Base-by-base conservation (phyloP, 2,329 filamentous ascomycete species). In the Ceratocystis colombiana region DNA sequence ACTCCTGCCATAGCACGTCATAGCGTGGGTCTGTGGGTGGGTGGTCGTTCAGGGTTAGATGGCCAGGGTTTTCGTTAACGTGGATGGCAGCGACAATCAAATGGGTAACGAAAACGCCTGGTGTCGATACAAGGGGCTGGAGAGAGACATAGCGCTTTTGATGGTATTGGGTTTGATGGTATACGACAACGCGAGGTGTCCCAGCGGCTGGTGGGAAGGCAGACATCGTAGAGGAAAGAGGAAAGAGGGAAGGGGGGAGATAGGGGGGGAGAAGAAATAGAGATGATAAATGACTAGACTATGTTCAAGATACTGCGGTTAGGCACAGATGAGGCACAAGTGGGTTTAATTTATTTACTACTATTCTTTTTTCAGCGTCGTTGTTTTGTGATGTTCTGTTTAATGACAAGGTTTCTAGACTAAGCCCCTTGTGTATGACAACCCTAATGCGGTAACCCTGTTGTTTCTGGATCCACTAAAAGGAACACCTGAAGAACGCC, bases 61-160 rank as follows among this genome's bases (percentile, higher is more conserved):
- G 79, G 7, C 79, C 79, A 0, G 88, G 84, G 22, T 77, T 76
- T 5, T 82, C 79, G 74, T 94, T 92, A 71, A 96, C 78, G 75
- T 96, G 92, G 68, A 96, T 84, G 12, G 92, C 91, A 5, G 89
- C 90, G 62, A 96, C 77, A 71, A 96, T 92, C 68, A 96, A 80
- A 76, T 96, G 92, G 0, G 92, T 96, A 30, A 82, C 73, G 12
- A 67, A 67, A n/a, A 61, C 22, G 22, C 59, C 59, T 46, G 78
- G 74, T 61, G 79, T 75, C 17, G 74, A 77, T 70, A 84, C 72
- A 66, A 84, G 76, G 0, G 81, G 80, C 2, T 84, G 76, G 68
- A 83, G 75, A 3, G 82, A 83, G 69, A 84, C 79, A 68, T 78
- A 77, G 5, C 75, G 73, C 0, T 71, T 67, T 5, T 71, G 70